A percentile compares a stretch with the other conserved stretches of the same genome.
These are phyloP conservation scores for Torulaspora globosa DNA, from an alignment of 1,139 yeast species.

Conservation along the genomic window DNA sequence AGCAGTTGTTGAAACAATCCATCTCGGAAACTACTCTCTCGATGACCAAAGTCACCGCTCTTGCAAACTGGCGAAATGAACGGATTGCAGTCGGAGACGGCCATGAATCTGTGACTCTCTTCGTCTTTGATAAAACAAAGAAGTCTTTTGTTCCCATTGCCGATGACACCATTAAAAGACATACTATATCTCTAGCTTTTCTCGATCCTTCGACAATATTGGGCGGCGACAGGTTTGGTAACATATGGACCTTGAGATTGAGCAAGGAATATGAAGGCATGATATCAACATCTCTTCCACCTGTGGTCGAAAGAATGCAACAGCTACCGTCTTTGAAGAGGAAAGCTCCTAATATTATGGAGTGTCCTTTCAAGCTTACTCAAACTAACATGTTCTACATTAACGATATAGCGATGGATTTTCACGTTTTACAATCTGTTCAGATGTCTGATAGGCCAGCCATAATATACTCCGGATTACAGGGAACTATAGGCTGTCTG, in stretches of 20 bases:
- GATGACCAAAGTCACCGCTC: conserved; percentile 46
- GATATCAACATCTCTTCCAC: conserved; percentile 9
- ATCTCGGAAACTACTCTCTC: conserved; percentile 41
- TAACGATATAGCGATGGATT: conserved; percentile 66
- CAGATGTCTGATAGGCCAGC: conserved; percentile 53
- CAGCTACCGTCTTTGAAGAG: conserved; percentile 7
- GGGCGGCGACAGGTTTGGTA: conserved; percentile 91
- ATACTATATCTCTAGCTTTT: conserved; percentile 54
- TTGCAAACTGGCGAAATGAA: conserved; percentile 50
- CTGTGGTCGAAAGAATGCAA: conserved; percentile 11
- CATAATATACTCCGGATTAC: conserved; percentile 68
- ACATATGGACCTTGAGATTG: conserved; percentile 61
- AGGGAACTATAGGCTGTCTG: conserved; percentile 74
- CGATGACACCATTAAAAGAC: conserved; percentile 67
- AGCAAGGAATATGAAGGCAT: conserved; percentile 39
- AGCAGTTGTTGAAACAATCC: conserved; percentile 70
- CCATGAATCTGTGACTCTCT: conserved; percentile 56
- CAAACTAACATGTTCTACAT: conserved; percentile 59
- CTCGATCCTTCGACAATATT: conserved; percentile 73
- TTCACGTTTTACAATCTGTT: conserved; percentile 39
- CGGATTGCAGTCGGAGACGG: conserved; percentile 68
- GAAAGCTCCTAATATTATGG: conserved; percentile 27
- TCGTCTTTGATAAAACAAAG: conserved; percentile 49
- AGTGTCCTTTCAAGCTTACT: conserved; percentile 47
- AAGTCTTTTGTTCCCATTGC: conserved; percentile 60